Percentiles rank a stretch among this genome's conserved stretches.
phyloP scores from a whole-genome alignment of 257 asterid genomes.

The Solanum arcanum region DNA sequence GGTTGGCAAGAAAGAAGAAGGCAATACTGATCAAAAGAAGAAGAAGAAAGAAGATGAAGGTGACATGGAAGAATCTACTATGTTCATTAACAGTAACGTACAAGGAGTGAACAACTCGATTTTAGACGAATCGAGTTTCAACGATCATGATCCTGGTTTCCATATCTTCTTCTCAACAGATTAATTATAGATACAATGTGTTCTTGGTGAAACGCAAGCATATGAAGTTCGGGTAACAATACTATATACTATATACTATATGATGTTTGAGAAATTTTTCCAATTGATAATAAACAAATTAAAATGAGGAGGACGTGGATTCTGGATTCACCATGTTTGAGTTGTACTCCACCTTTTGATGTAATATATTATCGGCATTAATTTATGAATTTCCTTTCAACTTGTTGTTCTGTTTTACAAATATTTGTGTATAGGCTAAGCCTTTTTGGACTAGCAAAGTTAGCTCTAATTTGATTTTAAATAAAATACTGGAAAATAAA shows the following conservation, averaged over 20 bases:
- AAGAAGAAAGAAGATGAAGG: conserved; percentile 7
- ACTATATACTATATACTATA: not conserved
- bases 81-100: conserved; percentile 57
- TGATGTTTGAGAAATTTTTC: not conserved
- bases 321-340: conserved; percentile 19
- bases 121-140: conserved; percentile 15
- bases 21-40: conserved; percentile 1
- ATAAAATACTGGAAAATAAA: too few species aligned
- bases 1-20: conserved; percentile 12
- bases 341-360: conserved; percentile 10
- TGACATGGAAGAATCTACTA: conserved; percentile 13
- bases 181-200: not conserved
- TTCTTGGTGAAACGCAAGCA: not conserved
- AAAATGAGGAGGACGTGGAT: conserved; percentile 4
- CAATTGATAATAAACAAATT: not conserved
- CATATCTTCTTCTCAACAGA: conserved; percentile 31
- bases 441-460: too few species aligned
- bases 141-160: conserved; percentile 64
- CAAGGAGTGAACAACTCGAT: conserved; percentile 83
- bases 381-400: not conserved
- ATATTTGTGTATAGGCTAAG: not conserved
- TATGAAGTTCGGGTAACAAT: not conserved
- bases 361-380: not conserved
- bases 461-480: too few species aligned
- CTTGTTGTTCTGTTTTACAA: not conserved